These are phyloP conservation scores for Aureobasidium zeae DNA, from an alignment of 2,329 filamentous ascomycete genomes.

Conservation along the genomic window DNA sequence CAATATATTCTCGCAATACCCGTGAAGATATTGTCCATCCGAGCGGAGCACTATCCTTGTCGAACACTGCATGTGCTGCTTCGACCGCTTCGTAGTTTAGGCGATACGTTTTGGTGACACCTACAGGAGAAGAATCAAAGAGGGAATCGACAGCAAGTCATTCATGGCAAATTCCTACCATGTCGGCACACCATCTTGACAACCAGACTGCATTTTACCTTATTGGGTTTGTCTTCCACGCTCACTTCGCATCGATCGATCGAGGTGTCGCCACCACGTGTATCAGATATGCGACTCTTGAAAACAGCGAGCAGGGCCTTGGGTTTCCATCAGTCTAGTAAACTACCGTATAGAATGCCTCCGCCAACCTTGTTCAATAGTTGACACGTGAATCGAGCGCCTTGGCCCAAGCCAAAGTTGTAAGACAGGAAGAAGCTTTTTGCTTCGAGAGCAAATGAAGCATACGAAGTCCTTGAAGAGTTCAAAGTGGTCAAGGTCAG, in stretches of 20 bases:
- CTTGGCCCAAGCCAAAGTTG: constrained; percentile 41
- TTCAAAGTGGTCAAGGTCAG: constrained; percentile 67
- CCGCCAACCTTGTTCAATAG: constrained; percentile 63
- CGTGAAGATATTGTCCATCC: constrained; percentile 63
- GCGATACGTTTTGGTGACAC: constrained; percentile 67
- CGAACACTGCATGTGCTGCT: constrained; percentile 70
- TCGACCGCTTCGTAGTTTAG: constrained; percentile 64
- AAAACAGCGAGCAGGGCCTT: constrained; percentile 59
- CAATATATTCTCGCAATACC: constrained; percentile 64
- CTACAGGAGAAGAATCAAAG: too few species aligned
- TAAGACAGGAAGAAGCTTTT: constrained; percentile 65
- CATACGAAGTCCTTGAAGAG: constrained; percentile 71
- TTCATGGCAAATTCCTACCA: constrained; percentile 35
- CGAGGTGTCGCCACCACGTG: constrained; percentile 56
- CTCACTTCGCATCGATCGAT: constrained; percentile 67
- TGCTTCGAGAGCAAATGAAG: constrained; percentile 58
- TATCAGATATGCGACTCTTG: constrained; percentile 55
- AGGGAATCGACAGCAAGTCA: neutral
- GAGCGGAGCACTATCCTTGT: constrained; percentile 55
- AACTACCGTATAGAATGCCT: constrained; percentile 15
- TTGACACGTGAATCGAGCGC: constrained; percentile 57
- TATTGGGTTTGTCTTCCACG: constrained; percentile 60
- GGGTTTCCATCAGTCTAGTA: neutral
- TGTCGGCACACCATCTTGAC: constrained; percentile 66
- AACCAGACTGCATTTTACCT: constrained; percentile 61